A percentile compares a stretch with the other conserved stretches of the same genome.
Evolutionary conservation across 768 basidiomycete genomes (phyloP).

Genomic region (Paxillus involutus): DNA sequence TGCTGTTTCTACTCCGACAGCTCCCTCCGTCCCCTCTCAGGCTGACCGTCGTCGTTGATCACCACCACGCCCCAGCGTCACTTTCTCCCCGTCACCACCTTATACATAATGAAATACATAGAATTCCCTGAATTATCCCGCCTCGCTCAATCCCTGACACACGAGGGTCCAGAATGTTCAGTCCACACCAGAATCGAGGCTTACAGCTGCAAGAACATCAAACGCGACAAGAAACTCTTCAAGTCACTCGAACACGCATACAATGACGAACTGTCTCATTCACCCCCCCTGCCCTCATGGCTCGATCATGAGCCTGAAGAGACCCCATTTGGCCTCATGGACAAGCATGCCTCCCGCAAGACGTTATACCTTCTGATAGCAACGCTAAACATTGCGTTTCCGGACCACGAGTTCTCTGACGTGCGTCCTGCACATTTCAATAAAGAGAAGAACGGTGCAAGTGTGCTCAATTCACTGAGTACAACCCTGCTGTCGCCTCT

Average conservation of each 20-base stretch:
- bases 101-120: conserved; percentile 77
- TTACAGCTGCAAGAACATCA: conserved; percentile 97
- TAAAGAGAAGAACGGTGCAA: conserved; percentile 72
- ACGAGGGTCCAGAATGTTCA: conserved; percentile 84
- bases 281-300: conserved; percentile 83
- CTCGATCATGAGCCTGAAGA: conserved; percentile 69
- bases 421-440: conserved; percentile 89
- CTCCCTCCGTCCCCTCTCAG: too few species aligned
- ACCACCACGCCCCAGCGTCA: background rate
- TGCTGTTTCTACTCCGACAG: conserved; percentile 12
- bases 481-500: conserved; percentile 78
- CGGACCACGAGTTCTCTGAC: conserved; percentile 96
- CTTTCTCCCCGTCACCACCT: background rate
- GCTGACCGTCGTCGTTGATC: background rate
- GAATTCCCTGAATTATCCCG: conserved; percentile 77
- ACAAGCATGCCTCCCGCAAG: conserved; percentile 82
- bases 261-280: conserved; percentile 71
- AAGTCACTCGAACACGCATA: conserved; percentile 88
- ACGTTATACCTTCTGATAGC: conserved; percentile 95
- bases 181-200: conserved; percentile 94
- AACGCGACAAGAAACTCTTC: conserved; percentile 95
- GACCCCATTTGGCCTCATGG: conserved; percentile 90
- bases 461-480: conserved; percentile 82
- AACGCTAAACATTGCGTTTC: conserved; percentile 95
- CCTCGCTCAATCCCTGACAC: conserved; percentile 76